Evolutionary conservation across 2,329 filamentous ascomycete genomes (phyloP).

Genomic region (Hypoxylon sp.): DNA sequence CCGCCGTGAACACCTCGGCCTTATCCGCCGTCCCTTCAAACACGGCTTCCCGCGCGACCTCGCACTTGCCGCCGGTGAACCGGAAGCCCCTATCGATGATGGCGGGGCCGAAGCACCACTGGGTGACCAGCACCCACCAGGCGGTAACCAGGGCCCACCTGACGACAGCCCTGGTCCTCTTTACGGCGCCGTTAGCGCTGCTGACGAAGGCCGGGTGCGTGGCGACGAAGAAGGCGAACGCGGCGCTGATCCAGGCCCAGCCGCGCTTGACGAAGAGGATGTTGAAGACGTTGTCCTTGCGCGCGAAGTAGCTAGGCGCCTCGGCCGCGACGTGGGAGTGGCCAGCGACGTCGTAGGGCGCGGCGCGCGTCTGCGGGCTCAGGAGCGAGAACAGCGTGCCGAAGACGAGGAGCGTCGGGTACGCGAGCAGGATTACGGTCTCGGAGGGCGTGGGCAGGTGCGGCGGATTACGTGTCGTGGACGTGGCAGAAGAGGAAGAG

Average conservation of each 20-base stretch:
- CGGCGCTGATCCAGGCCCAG: slow-evolving; percentile 89
- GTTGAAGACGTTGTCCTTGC: slow-evolving; percentile 94
- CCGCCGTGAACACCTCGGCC: slow-evolving; percentile 74
- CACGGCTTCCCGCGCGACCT: slow-evolving; percentile 67
- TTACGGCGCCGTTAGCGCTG: slow-evolving; percentile 55
- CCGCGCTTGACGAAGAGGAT: slow-evolving; percentile 93
- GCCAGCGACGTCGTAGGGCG: slow-evolving; percentile 71
- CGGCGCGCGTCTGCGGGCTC: slow-evolving; percentile 77
- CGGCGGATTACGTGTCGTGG: slow-evolving; percentile 63
- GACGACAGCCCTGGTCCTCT: slow-evolving; percentile 70
- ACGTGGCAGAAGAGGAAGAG: slow-evolving; percentile 28
- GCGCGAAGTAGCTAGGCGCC: slow-evolving; percentile 89
- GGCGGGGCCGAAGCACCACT: slow-evolving; percentile 95
- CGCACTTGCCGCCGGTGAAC: slow-evolving; percentile 89
- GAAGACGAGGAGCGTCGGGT: slow-evolving; percentile 83
- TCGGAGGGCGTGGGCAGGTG: slow-evolving; percentile 80
- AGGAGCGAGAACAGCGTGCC: slow-evolving; percentile 86
- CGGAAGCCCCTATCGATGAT: slow-evolving; percentile 91
- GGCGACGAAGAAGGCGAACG: slow-evolving; percentile 78
- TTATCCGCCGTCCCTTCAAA: slow-evolving; percentile 63
- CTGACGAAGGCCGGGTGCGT: slow-evolving; percentile 72
- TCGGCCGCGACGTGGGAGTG: slow-evolving; percentile 75
- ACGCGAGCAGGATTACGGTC: slow-evolving; percentile 74
- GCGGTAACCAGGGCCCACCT: slow-evolving; percentile 81
- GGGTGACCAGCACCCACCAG: slow-evolving; percentile 89